phyloP scores from a whole-genome alignment of 164 flowering plant species.

The Annona squamosa region DNA sequence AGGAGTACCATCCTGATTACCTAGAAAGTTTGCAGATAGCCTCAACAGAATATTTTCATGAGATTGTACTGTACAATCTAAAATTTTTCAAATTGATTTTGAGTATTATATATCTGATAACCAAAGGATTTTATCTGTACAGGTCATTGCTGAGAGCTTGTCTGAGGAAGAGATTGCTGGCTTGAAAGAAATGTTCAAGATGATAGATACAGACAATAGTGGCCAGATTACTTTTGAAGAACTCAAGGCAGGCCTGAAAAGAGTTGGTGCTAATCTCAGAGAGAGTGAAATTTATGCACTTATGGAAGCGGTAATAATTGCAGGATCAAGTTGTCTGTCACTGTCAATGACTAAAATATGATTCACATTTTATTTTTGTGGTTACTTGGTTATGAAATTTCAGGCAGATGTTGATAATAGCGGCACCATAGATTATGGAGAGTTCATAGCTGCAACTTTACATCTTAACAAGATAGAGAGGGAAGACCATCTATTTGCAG shows the following conservation, averaged over 20 bases:
- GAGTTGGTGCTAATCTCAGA: slow-evolving; percentile 69
- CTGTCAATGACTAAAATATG: slow-evolving; percentile 11
- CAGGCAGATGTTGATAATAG: slow-evolving; percentile 24
- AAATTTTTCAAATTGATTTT: neutral
- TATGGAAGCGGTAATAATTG: slow-evolving; percentile 73
- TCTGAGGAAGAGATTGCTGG: slow-evolving; percentile 95
- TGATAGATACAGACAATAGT: slow-evolving; percentile 80
- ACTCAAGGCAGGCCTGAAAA: slow-evolving; percentile 67
- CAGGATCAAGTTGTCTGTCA: neutral
- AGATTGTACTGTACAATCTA: too few species aligned
- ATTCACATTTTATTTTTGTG: neutral
- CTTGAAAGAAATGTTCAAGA: slow-evolving; percentile 78
- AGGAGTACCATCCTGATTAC: too few species aligned
- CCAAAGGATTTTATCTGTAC: slow-evolving; percentile 6
- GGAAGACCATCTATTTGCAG: slow-evolving; percentile 20
- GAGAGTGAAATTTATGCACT: slow-evolving; percentile 68
- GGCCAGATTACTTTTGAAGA: slow-evolving; percentile 89
- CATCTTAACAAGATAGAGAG: slow-evolving; percentile 19
- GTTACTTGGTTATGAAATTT: slow-evolving; percentile 1
- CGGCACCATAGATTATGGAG: slow-evolving; percentile 22
- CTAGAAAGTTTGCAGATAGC: too few species aligned
- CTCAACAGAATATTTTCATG: too few species aligned
- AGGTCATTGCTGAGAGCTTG: slow-evolving; percentile 81
- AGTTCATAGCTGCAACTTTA: slow-evolving; percentile 21
- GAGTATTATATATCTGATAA: neutral